Evolutionary conservation across 805 yeast species (phyloP).

Genomic region (Huiozyma naganishii): DNA sequence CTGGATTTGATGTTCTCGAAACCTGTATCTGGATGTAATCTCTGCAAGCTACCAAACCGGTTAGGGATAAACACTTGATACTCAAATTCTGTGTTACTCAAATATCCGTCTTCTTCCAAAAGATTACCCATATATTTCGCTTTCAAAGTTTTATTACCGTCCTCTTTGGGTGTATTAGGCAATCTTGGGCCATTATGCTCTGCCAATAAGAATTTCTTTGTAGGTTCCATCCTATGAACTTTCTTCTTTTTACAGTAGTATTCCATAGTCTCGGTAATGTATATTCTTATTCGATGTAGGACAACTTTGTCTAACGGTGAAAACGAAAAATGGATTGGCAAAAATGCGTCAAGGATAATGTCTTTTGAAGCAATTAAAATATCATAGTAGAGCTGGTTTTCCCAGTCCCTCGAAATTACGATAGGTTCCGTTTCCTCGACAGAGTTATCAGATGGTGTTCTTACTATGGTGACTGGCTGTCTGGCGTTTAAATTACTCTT

Average conservation of each 20-base stretch:
- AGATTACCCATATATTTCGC: conserved; percentile 34
- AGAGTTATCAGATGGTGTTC: conserved; percentile 69
- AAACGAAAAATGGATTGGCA: conserved; percentile 77
- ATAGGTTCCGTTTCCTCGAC: conserved; percentile 90
- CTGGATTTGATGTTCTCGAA: conserved; percentile 72
- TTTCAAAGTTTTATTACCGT: conserved; percentile 22
- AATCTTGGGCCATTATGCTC: conserved; percentile 65
- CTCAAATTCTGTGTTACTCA: conserved; percentile 69
- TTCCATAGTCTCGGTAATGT: conserved; percentile 80
- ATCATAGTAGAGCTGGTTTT: conserved; percentile 79
- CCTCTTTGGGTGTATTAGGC: conserved; percentile 23
- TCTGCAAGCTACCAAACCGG: conserved; percentile 42
- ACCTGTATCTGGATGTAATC: conserved; percentile 78
- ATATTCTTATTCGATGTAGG: conserved; percentile 75
- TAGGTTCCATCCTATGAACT: conserved; percentile 88
- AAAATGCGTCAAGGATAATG: conserved; percentile 67
- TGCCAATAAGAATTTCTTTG: conserved; percentile 63
- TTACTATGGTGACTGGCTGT: conserved; percentile 52
- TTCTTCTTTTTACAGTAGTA: conserved; percentile 78
- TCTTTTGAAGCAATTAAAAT: conserved; percentile 85
- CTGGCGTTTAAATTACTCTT: conserved; percentile 61
- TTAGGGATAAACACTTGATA: conserved; percentile 81
- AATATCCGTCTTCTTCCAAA: conserved; percentile 39
- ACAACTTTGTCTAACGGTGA: conserved; percentile 80
- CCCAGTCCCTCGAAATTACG: conserved; percentile 87